phyloP scores from a whole-genome alignment of 2,329 filamentous ascomycete genomes.

The Fusarium pseudoanthophilum region DNA sequence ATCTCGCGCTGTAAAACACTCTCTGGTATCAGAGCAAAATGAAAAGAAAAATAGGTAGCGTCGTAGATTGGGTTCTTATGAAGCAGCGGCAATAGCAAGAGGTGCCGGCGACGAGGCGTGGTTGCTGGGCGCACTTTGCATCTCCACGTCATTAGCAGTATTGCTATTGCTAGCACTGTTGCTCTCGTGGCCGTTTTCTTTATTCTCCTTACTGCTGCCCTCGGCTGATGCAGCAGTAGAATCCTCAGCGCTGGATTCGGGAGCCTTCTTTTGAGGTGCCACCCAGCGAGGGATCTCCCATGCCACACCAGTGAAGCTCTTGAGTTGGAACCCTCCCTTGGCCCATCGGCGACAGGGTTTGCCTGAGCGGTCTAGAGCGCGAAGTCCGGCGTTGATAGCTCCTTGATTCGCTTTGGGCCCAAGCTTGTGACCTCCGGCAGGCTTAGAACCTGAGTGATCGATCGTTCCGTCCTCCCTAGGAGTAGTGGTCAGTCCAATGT shows the following conservation, averaged over 20 bases:
- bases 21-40: conserved; percentile 15
- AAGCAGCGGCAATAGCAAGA: conserved; percentile 59
- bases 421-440: conserved; percentile 77
- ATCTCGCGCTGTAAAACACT: conserved; percentile 27
- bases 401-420: conserved; percentile 97
- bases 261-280: conserved; percentile 70
- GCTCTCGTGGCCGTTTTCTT: conserved; percentile 65
- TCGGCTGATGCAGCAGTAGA: conserved; percentile 59
- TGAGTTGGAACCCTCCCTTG: conserved; percentile 82
- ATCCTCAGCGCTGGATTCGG: conserved; percentile 59
- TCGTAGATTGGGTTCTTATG: conserved; percentile 34
- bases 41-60: neutral
- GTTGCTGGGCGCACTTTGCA: conserved; percentile 62
- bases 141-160: conserved; percentile 61
- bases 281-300: conserved; percentile 89
- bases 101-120: conserved; percentile 64
- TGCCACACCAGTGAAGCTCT: conserved; percentile 88
- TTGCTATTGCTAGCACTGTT: conserved; percentile 61
- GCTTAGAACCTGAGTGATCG: conserved; percentile 64
- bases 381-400: conserved; percentile 95
- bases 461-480: conserved; percentile 71
- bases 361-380: conserved; percentile 90
- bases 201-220: conserved; percentile 72
- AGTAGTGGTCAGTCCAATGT: conserved; percentile 44
- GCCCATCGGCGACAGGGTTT: conserved; percentile 94